Percentiles rank a stretch among this genome's conserved stretches.
phyloP scores from a whole-genome alignment of 2,329 filamentous ascomycete genomes.

The Penicillium palitans region DNA sequence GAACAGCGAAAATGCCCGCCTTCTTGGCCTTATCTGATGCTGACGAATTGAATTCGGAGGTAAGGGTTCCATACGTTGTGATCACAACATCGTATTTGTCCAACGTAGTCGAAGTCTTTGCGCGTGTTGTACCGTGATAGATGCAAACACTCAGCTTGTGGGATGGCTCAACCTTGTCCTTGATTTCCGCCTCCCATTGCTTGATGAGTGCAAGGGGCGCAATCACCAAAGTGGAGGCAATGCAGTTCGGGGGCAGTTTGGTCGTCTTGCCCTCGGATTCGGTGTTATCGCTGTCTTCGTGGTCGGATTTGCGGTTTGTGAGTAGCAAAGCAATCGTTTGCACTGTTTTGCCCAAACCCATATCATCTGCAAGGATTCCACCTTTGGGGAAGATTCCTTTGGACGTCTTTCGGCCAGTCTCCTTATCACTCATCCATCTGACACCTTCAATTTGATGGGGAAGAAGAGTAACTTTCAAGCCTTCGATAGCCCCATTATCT shows the following conservation, averaged over 20 bases:
- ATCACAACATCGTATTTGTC: constrained; percentile 91
- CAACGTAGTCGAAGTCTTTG: constrained; percentile 74
- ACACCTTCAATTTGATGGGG: constrained; percentile 95
- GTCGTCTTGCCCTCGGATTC: constrained; percentile 51
- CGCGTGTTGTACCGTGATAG: constrained; percentile 84
- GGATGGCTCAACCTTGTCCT: constrained; percentile 69
- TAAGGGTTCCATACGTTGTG: constrained; percentile 93
- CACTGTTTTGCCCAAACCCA: constrained; percentile 95
- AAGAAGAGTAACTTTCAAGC: constrained; percentile 81
- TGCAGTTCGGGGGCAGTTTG: constrained; percentile 67
- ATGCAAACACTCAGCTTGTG: constrained; percentile 79
- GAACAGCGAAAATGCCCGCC: constrained; percentile 81
- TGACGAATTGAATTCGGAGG: constrained; percentile 72
- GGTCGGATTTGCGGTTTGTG: constrained; percentile 70
- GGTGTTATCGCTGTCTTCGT: constrained; percentile 31
- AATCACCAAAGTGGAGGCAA: constrained; percentile 84
- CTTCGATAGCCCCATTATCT: constrained; percentile 68
- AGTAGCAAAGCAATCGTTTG: constrained; percentile 89
- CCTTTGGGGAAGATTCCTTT: constrained; percentile 79
- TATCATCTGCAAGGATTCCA: constrained; percentile 90
- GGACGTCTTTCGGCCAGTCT: constrained; percentile 80
- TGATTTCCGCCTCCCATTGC: constrained; percentile 95
- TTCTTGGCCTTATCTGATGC: constrained; percentile 66
- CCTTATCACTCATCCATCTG: constrained; percentile 91
- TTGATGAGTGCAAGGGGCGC: constrained; percentile 92